These are phyloP conservation scores for Suillus weaverae DNA, from an alignment of 768 basidiomycete species.

Conservation along the genomic window DNA sequence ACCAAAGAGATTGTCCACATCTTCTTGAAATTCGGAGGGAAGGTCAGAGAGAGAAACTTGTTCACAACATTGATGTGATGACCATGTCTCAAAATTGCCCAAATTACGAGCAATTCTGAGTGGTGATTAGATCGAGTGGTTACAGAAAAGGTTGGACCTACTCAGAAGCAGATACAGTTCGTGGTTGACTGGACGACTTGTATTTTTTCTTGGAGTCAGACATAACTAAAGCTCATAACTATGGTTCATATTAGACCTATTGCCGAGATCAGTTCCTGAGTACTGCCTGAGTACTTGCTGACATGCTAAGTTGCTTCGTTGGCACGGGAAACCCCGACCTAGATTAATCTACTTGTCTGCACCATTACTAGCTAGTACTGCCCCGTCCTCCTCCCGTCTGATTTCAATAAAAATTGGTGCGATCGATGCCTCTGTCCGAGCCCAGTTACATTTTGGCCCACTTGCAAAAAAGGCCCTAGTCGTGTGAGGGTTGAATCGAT, in stretches of 20 bases:
- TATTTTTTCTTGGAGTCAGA: conserved; percentile 15
- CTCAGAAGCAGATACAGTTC: conserved; percentile 50
- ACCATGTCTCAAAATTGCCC: conserved; percentile 53
- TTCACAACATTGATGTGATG: conserved; percentile 47
- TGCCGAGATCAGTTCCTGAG: neutral
- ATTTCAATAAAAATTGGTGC: neutral
- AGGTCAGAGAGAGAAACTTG: conserved; percentile 49
- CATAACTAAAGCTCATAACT: neutral
- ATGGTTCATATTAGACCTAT: neutral
- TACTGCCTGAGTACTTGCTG: neutral
- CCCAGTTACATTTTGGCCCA: too few relatives aligned
- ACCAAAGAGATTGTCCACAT: conserved; percentile 41
- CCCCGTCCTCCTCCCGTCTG: too few relatives aligned
- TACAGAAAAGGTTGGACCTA: conserved; percentile 21
- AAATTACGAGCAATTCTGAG: conserved; percentile 50
- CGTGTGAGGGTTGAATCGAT: neutral
- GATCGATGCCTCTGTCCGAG: neutral
- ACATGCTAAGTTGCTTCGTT: neutral
- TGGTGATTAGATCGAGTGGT: conserved; percentile 6
- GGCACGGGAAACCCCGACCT: too few relatives aligned
- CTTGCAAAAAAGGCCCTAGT: too few relatives aligned
- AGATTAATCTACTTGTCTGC: too few relatives aligned
- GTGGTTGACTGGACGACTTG: conserved; percentile 23
- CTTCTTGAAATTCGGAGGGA: conserved; percentile 37
- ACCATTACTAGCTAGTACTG: too few relatives aligned